Percentiles rank a stretch among this genome's conserved stretches.
Conservation (phyloP, 1,284 basidiomycete species). For the Psilocybe mexicana region DNA sequence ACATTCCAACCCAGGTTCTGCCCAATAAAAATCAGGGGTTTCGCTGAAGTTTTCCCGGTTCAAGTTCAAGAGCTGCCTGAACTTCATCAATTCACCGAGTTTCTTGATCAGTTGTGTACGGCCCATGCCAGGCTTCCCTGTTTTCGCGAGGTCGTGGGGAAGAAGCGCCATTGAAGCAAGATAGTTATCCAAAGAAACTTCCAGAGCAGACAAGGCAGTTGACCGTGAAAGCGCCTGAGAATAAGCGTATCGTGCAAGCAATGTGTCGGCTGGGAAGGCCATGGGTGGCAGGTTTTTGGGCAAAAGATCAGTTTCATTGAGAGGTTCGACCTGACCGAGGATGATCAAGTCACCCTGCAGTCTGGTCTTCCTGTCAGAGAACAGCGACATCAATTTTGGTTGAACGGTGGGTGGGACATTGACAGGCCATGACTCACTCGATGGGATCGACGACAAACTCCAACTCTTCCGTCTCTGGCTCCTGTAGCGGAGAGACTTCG, state of each 20-base stretch:
- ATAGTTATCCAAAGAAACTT: slow-evolving; percentile 80
- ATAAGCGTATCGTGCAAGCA: slow-evolving; percentile 85
- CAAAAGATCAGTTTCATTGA: slow-evolving; percentile 43
- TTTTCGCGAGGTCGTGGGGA: slow-evolving; percentile 72
- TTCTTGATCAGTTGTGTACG: slow-evolving; percentile 84
- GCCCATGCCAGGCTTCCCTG: slow-evolving; percentile 79
- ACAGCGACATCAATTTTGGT: slow-evolving; percentile 15
- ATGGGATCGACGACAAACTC: slow-evolving; percentile 88
- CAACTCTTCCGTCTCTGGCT: slow-evolving; percentile 84
- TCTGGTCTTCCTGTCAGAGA: slow-evolving; percentile 63
- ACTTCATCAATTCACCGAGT: slow-evolving; percentile 84
- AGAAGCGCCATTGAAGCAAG: slow-evolving; percentile 78
- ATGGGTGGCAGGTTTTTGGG: slow-evolving; percentile 49
- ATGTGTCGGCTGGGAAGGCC: slow-evolving; percentile 59
- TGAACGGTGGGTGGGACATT: slow-evolving; percentile 3
- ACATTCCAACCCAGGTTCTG: slow-evolving; percentile 86
- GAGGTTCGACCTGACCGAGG: slow-evolving; percentile 67
- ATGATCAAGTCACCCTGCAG: slow-evolving; percentile 89
- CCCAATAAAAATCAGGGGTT: slow-evolving; percentile 90
- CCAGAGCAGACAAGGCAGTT: slow-evolving; percentile 81
- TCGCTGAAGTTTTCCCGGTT: slow-evolving; percentile 88
- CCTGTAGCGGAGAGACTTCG: slow-evolving; percentile 64
- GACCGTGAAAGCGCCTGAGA: slow-evolving; percentile 88
- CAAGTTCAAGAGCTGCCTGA: slow-evolving; percentile 85
- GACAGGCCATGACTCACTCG: slow-evolving; percentile 57